Evolutionary conservation across 1,284 basidiomycete species (phyloP).

Genomic region (Ustilago xerochloae): DNA sequence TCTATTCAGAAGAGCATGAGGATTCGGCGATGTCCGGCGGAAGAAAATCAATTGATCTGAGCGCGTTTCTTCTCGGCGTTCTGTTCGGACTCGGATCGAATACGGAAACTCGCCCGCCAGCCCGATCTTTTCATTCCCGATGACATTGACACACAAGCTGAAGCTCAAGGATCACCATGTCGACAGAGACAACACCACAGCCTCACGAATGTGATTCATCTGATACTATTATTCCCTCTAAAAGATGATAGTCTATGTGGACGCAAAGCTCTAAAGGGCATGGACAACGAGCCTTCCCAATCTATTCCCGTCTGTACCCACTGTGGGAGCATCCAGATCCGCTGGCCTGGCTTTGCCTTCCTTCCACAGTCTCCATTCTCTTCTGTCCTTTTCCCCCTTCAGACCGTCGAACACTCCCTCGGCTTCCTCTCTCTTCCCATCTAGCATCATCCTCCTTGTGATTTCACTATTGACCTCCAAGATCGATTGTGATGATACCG

Average conservation of each 20-base stretch:
- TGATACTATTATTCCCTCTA: no score
- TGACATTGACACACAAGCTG: background rate
- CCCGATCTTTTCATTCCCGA: background rate
- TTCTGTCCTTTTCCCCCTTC: conserved; percentile 18
- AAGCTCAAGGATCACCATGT: no score
- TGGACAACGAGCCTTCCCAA: conserved; percentile 29
- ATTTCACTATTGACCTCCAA: conserved; percentile 32
- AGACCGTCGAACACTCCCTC: conserved; percentile 37
- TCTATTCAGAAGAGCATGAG: background rate
- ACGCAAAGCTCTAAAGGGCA: conserved; percentile 4
- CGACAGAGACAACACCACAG: no score
- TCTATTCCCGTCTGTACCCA: conserved; percentile 20
- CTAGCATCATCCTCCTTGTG: conserved; percentile 22
- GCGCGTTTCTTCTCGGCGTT: conserved; percentile 3
- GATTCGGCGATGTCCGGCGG: conserved; percentile 39
- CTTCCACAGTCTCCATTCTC: conserved; percentile 41
- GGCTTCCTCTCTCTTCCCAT: conserved; percentile 26
- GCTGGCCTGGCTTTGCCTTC: conserved; percentile 26
- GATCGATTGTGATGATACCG: conserved; percentile 20
- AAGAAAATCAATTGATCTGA: conserved; percentile 1
- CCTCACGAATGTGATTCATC: no score
- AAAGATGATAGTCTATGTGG: no score
- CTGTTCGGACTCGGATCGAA: conserved; percentile 2
- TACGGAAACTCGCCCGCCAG: conserved; percentile 33
- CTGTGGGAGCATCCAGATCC: conserved; percentile 2